Percentiles rank a stretch among this genome's conserved stretches.
phyloP scores from a whole-genome alignment of 1,284 basidiomycete genomes.

The Cryptococcus amylolentus region DNA sequence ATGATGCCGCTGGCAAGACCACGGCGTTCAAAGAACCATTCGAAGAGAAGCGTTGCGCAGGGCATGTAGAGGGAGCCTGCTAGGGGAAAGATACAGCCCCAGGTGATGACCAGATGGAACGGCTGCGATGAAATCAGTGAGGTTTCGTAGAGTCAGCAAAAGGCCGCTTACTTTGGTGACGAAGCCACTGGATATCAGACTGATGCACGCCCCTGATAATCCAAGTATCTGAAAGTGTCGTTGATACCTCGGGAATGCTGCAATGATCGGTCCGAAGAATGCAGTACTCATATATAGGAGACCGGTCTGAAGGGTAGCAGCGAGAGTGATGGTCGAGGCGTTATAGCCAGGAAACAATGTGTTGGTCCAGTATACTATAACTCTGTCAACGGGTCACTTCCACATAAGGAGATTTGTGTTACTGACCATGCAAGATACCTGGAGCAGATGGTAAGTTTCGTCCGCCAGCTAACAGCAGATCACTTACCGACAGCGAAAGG shows the following conservation, averaged over 20 bases:
- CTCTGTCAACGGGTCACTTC: no score
- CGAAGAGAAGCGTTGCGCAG: constrained; percentile 45
- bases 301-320: constrained; percentile 45
- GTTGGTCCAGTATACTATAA: constrained; percentile 37
- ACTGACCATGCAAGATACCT: no score
- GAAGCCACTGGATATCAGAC: constrained; percentile 39
- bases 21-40: constrained; percentile 44
- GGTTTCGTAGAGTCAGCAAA: background rate
- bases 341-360: constrained; percentile 36
- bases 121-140: constrained; percentile 16
- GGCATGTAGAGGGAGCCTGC: constrained; percentile 44
- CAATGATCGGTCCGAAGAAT: constrained; percentile 40
- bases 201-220: constrained; percentile 22
- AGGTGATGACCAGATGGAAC: constrained; percentile 44
- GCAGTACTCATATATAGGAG: constrained; percentile 42
- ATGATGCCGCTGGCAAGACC: constrained; percentile 47
- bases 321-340: constrained; percentile 38
- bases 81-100: constrained; percentile 45
- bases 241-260: constrained; percentile 21
- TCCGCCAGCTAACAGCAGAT: constrained; percentile 12
- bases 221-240: constrained; percentile 30
- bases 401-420: no score
- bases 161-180: constrained; percentile 26
- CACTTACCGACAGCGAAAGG: constrained; percentile 45
- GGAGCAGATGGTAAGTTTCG: no score